Conservation (phyloP, 805 yeast genomes). For the Metschnikowia anglica region DNA sequence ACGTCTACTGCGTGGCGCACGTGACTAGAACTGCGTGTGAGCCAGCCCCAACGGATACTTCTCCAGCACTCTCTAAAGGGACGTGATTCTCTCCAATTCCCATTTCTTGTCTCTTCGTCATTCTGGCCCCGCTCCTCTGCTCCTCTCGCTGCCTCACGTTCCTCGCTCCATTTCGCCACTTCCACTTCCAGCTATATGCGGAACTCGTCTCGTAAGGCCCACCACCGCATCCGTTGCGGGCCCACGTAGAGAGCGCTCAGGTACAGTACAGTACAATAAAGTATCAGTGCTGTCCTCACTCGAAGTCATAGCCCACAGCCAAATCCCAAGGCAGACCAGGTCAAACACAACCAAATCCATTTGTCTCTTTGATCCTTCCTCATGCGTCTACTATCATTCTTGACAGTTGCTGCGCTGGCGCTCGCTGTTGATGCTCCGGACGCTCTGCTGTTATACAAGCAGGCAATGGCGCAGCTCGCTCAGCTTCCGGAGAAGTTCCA, state of each 20-base stretch:
- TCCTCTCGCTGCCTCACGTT: too few species aligned
- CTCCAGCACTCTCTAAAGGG: too few species aligned
- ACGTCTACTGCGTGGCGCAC: not conserved
- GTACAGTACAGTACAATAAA: too few species aligned
- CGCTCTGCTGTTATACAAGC: slow-evolving; percentile 6
- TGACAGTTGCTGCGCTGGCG: not conserved
- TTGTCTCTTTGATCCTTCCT: not conserved
- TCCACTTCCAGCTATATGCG: too few species aligned
- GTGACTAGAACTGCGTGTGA: not conserved
- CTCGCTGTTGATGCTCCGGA: slow-evolving; percentile 1
- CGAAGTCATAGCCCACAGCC: too few species aligned
- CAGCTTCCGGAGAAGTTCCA: slow-evolving; percentile 16
- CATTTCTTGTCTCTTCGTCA: too few species aligned
- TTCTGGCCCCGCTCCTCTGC: too few species aligned
- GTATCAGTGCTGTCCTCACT: not conserved
- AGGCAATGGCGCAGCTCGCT: slow-evolving; percentile 9
- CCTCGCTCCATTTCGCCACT: too few species aligned
- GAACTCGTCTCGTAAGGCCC: too few species aligned
- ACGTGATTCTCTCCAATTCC: too few species aligned
- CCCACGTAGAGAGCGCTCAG: not conserved
- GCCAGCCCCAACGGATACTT: too few species aligned
- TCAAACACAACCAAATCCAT: not conserved
- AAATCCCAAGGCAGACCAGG: not conserved
- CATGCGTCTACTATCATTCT: slow-evolving; percentile 8
- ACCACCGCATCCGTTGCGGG: too few species aligned